Percentiles rank a stretch among this genome's conserved stretches.
Evolutionary conservation across 2,329 filamentous ascomycete species (phyloP).

Genomic region (Cladobotryum protrusum): DNA sequence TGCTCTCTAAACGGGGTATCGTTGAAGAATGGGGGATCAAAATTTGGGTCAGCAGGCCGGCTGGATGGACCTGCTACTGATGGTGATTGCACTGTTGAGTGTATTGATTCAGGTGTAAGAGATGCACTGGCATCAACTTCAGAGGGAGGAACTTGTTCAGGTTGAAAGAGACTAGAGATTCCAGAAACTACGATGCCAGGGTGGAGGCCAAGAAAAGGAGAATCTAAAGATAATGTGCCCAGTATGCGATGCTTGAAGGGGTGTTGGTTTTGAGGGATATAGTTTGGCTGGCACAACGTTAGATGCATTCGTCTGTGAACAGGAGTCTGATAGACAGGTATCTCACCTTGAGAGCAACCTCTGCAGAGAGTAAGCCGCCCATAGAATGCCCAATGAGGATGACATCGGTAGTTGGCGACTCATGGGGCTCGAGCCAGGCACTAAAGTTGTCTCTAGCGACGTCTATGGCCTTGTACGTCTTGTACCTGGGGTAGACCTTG

Average conservation of each 20-base stretch:
- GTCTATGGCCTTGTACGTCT: conserved; percentile 64
- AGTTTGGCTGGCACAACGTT: conserved; percentile 24
- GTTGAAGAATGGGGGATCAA: conserved; percentile 70
- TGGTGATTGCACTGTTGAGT: conserved; percentile 7
- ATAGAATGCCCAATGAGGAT: conserved; percentile 84
- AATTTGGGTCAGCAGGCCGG: conserved; percentile 51
- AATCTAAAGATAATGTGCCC: conserved; percentile 76
- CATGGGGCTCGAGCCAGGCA: conserved; percentile 72
- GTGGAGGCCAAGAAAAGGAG: conserved; percentile 82
- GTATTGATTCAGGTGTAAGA: conserved; percentile 6
- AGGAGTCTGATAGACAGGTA: neutral
- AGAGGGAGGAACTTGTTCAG: conserved; percentile 24
- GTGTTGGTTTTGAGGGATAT: conserved; percentile 25
- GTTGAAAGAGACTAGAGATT: conserved; percentile 67
- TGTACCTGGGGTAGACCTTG: conserved; percentile 78
- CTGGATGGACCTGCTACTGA: conserved; percentile 7
- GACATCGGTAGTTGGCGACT: conserved; percentile 67
- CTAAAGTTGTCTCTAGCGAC: conserved; percentile 79
- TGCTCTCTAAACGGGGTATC: conserved; percentile 64
- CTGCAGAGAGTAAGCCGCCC: conserved; percentile 76
- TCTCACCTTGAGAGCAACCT: conserved; percentile 62
- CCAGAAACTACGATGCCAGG: conserved; percentile 81
- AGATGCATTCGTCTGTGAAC: neutral
- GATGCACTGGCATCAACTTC: neutral
- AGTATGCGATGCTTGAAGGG: conserved; percentile 68